Base-by-base conservation (phyloP, 805 yeast genomes). In the Wickerhamomyces xylosicus region DNA sequence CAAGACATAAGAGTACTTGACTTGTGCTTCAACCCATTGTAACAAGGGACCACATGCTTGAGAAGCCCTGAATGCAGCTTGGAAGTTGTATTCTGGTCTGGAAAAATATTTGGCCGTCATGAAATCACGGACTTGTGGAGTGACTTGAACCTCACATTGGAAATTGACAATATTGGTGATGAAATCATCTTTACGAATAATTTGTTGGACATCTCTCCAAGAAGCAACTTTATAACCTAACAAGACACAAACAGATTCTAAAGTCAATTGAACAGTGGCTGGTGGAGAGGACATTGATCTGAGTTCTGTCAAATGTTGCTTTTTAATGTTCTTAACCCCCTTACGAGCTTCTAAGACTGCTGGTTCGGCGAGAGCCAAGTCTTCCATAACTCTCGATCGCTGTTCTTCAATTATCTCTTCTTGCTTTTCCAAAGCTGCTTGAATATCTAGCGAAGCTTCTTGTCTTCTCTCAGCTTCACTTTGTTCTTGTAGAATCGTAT, bases 241-340 rank as follows among this genome's bases (percentile, higher is more conserved):
- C n/a, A 90, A 57, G 4, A 73, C 66, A 58, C 96, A 86, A 0
- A 90, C 95, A 3, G 95, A 81, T 50, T 90, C 97, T 64, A 90
- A 62, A 0, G 95, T 79, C 50, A 83, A 56, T 49, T 85, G 86
- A 5, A 90, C 90, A 0, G 92, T 79, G 8, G 76, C 80, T 0
- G 97, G 97, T 0, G 97, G 97, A 43, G 85, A 85, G 6, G 74
- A 61, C 94, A 90, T 84, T 13, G 95, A 79, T 52, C 95, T 65
- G 21, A 90, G 64, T 58, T 90, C 97, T 1, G 95, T 84, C 33
- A 90, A 64, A 52, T 90, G 97, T 43, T 85, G 94, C 55, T 90
- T 90, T 58, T 87, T 86, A 44, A 90, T 90, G 49, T 85, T 83
- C 47, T 83, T 82, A n/a, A 90, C 97, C 14, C 95, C 95, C 43